Evolutionary conservation across 257 asterid species (phyloP), one percentile per base, ranked within the genome.

Genomic region (Solanum habrochaites): DNA sequence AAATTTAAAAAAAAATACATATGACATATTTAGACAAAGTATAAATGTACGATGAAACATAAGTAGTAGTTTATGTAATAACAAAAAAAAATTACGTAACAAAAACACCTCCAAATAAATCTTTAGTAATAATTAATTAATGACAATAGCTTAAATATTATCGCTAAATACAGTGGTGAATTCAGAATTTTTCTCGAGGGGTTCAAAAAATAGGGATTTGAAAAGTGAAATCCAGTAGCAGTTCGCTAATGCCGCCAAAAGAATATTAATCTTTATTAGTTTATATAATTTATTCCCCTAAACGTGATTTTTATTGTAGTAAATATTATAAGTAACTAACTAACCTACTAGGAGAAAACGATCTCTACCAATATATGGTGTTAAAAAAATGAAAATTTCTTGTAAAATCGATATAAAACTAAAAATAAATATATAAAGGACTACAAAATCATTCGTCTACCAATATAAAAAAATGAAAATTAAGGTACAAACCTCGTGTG

Each of bases 401-500:
- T 5, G 9, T 16, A 52, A 52, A 52, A 52, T 15, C 60, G 23
- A 16, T 16, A 49, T 23, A 62, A 23, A 62, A 62, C 14, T 23
- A n/a, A 62, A 62, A 62, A n/a, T 11, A 62, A 20, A 58, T 58
- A 20, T 58, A 20, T 20, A 3, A 58, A 20, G 3, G 25, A 20
- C 66, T 20, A 20, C 12, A 58, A 3, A 20, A 18, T 18, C 11
- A 56, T 56, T 56, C n/a, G 11, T 18, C 10, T 2, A 6, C 4
- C 3, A 18, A 56, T 47, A 47, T 14, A n/a, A 64, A 62, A n/a
- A 64, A 11, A 27, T 25, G 13, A 67, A 27, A 67, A 67, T 29
- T 13, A 67, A 67, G 37, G 35, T 27, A 67, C 21, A 15, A 52
- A 49, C 98, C 94, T 94, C 98, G 71, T 93, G 92, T 40, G 93